Evolutionary conservation across 2,329 filamentous ascomycete species (phyloP), one percentile per base, ranked within the genome.

Genomic region (Cercospora canescens): DNA sequence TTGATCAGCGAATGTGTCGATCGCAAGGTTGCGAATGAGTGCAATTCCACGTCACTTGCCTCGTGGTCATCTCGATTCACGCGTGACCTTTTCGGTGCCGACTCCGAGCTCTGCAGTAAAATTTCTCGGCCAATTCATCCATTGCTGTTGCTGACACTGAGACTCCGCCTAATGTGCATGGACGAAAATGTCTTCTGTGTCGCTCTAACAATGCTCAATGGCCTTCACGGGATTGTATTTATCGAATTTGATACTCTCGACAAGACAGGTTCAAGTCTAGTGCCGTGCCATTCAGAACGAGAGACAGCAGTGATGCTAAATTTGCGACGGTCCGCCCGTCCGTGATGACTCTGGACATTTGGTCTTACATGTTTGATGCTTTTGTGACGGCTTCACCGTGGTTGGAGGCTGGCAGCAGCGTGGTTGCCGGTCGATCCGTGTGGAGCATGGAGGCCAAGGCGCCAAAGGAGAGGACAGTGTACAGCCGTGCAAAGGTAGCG

Each of bases 101-200:
- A 30, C 52, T 65, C 41, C 45, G 57, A 32, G 35, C 37, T 50
- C 48, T 48, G 30, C 16, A 65, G 24, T 14, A 32, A 41, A 69
- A 50, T 52, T 67, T 64, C 16, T 28, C 26, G 9, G 63, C 68
- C 45, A 63, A 37, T 11, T 67, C 65, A 12, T 57, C 52, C 37
- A 61, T 64, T 21, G 63, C 55, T 21, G 32, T 58, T 35, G 63
- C 65, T 21, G 65, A 66, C 63, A 63, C 66, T 37, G 54, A 69
- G 8, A 59, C 52, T 32, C 30, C 18, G 3, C 58, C 62, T 4
- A 63, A 56, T 50, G 45, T 16, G 1, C 45, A 24, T 9, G 9
- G 30, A 32, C 30, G 30, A 32, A 5, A 32, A 32, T n/a, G n/a
- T n/a, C n/a, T n/a, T n/a, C n/a, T n/a, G n/a, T n/a, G n/a, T n/a